These are phyloP conservation scores for Knufia petricola DNA, from an alignment of 2,329 filamentous ascomycete species.

Conservation along the genomic window DNA sequence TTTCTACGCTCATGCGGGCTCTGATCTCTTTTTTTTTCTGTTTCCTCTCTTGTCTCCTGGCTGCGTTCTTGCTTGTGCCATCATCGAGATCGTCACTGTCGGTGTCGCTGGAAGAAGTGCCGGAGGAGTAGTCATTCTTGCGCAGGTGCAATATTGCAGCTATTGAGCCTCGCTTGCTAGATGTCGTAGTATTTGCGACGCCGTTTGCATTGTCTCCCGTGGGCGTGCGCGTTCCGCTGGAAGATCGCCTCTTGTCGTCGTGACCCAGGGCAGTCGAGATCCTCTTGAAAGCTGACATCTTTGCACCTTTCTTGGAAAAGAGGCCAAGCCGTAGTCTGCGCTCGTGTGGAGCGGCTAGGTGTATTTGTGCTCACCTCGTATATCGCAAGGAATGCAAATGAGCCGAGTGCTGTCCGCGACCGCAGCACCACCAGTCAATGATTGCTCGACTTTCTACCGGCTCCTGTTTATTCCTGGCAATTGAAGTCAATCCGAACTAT, in stretches of 20 bases:
- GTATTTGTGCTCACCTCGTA: too few relatives aligned
- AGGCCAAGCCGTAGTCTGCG: too few relatives aligned
- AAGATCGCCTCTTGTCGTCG: slow-evolving; percentile 93
- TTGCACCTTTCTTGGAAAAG: not conserved
- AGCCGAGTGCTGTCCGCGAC: not conserved
- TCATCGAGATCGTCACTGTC: slow-evolving; percentile 31
- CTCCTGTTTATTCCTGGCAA: too few relatives aligned
- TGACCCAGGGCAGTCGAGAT: slow-evolving; percentile 81
- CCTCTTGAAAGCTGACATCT: slow-evolving; percentile 7
- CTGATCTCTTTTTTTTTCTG: slow-evolving; percentile 30
- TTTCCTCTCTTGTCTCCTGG: slow-evolving; percentile 34
- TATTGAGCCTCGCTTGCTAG: slow-evolving; percentile 30
- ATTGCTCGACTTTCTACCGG: too few relatives aligned
- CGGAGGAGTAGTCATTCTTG: slow-evolving; percentile 29
- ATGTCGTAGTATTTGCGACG: not conserved
- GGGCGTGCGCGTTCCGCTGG: slow-evolving; percentile 41
- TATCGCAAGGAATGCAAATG: not conserved
- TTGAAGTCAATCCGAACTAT: too few relatives aligned
- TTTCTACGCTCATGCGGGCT: slow-evolving; percentile 35
- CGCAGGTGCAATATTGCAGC: slow-evolving; percentile 30
- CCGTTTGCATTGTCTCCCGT: slow-evolving; percentile 3
- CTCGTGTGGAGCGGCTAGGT: too few relatives aligned
- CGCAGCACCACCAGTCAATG: too few relatives aligned
- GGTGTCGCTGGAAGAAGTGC: slow-evolving; percentile 30
- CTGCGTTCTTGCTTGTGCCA: slow-evolving; percentile 36